Base-by-base conservation (phyloP, 2,329 filamentous ascomycete species). In the Botrytis deweyae region DNA sequence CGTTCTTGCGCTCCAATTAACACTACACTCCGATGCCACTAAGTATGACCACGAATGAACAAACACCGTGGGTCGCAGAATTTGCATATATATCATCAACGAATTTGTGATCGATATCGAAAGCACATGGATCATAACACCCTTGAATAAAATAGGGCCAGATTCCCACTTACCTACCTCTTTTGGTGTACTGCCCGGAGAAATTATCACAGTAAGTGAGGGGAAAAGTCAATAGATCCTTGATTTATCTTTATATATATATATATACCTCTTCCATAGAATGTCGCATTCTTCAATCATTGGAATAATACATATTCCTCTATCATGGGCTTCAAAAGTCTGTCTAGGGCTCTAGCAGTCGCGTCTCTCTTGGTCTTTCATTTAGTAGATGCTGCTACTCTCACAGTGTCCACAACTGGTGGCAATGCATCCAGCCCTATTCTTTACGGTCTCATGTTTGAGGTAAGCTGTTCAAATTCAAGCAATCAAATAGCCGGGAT, bases 361-460 rank as follows among this genome's bases (percentile, higher is more conserved):
- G 33, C 44, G 40, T 61, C 42, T 46, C 10, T 63, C n/a, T 46
- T 70, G n/a, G 29, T 40, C 36, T 14, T 58, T 55, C 16, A 20
- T 25, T 18, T 55, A 8, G 49, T 59, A 29, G 46, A 63, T 64
- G 61, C 44, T 25, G 68, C 71, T 20, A 76, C 67, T 22, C 46
- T 76, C 46, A 74, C 55, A 25, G 73, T 77, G 18, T 68, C 75
- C 18, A 73, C 75, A 20, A 73, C 65, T 8, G 76, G 76, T 4
- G 76, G 76, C 38, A 77, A 77, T 72, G 72, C 73, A 59, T 75
- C 74, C 22, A 76, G 74, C 46, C 76, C 75, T 49, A n/a, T 77
- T 25, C 55, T 77, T 8, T 77, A 77, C 46, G 76, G 76, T 22
- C 33, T 75, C 12, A 72, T 77, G 70, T 77, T 75, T 67, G 76